phyloP scores from a whole-genome alignment of 208 protist species.

The Naegleria lovaniensis region DNA sequence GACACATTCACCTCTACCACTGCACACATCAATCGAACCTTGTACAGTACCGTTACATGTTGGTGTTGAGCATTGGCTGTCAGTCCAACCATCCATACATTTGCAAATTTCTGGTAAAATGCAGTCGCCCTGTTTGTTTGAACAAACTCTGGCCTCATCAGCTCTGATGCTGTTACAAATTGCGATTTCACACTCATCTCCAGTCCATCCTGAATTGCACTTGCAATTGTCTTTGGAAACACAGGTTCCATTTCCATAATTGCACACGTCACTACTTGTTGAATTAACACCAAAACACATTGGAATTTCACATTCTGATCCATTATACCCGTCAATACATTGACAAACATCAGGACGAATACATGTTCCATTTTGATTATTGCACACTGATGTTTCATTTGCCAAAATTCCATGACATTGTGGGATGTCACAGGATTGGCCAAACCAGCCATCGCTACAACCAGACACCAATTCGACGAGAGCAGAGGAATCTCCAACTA shows the following conservation, averaged over 20 bases:
- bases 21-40: too few species aligned
- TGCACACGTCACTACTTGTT: too few species aligned
- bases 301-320: neutral
- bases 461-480: too few species aligned
- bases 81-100: neutral
- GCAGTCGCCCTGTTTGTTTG: neutral
- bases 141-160: neutral
- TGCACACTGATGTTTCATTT: too few species aligned
- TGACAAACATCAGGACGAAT: neutral
- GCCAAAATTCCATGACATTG: too few species aligned
- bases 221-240: neutral
- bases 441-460: too few species aligned
- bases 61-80: too few species aligned
- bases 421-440: too few species aligned
- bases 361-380: neutral
- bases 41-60: too few species aligned
- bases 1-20: too few species aligned
- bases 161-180: neutral
- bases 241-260: neutral
- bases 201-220: neutral
- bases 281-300: too few species aligned
- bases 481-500: too few species aligned
- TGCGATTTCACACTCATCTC: neutral
- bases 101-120: neutral
- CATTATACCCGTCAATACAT: neutral